Conservation (phyloP, 2,329 filamentous ascomycete genomes). For the Fusarium bactridioides region DNA sequence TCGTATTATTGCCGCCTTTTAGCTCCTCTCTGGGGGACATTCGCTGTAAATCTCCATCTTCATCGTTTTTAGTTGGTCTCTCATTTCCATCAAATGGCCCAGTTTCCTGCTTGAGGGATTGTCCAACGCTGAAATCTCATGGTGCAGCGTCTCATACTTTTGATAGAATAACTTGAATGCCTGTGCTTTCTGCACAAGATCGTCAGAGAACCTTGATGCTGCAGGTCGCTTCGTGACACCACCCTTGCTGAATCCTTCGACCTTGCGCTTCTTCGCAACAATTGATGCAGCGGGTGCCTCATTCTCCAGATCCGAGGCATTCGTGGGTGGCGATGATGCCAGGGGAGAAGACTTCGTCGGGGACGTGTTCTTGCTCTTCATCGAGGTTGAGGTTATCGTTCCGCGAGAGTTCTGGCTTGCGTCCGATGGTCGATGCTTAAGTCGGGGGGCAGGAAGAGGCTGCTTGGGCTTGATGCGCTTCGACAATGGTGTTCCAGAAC, state of each 20-base stretch:
- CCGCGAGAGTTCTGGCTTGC: conserved; percentile 57
- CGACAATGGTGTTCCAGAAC: conserved; percentile 65
- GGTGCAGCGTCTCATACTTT: conserved; percentile 64
- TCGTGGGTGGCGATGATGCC: conserved; percentile 71
- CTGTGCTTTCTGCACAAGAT: conserved; percentile 61
- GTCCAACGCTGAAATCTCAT: conserved; percentile 59
- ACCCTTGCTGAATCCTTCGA: conserved; percentile 39
- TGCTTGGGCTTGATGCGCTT: conserved; percentile 65
- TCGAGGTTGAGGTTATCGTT: conserved; percentile 48
- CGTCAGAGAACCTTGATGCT: conserved; percentile 43
- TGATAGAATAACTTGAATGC: conserved; percentile 65
- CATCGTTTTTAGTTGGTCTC: conserved; percentile 61
- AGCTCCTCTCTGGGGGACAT: conserved; percentile 45
- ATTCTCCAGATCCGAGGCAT: conserved; percentile 68
- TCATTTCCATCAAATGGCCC: conserved; percentile 61
- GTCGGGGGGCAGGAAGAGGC: conserved; percentile 42
- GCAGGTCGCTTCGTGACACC: conserved; percentile 43
- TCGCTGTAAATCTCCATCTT: conserved; percentile 66
- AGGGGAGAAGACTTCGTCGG: conserved; percentile 70
- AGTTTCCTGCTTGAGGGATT: conserved; percentile 62
- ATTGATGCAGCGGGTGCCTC: conserved; percentile 42
- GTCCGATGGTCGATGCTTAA: conserved; percentile 59
- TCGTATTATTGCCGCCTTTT: conserved; percentile 28
- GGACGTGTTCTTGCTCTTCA: conserved; percentile 63
- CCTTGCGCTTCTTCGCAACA: conserved; percentile 55